These are phyloP conservation scores for Aspergillus ustus DNA, from an alignment of 2,329 filamentous ascomycete genomes.

Conservation along the genomic window DNA sequence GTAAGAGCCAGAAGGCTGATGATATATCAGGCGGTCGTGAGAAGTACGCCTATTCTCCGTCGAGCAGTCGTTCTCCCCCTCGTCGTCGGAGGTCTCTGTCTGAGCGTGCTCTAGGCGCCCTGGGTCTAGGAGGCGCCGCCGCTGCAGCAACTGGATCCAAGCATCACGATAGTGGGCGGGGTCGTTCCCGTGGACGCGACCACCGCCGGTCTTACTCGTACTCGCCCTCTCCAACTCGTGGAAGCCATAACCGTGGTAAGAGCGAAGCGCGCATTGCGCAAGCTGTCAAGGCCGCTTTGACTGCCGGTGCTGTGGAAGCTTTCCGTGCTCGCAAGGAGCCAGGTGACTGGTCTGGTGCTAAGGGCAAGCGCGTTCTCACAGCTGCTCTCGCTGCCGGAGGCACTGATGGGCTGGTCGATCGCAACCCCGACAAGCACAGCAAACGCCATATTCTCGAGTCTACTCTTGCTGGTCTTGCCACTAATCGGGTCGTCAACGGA, in stretches of 20 bases:
- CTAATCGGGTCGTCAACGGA: slow-evolving; percentile 84
- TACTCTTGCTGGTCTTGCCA: slow-evolving; percentile 84
- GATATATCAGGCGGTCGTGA: slow-evolving; percentile 33
- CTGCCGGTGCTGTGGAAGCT: slow-evolving; percentile 89
- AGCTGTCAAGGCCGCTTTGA: slow-evolving; percentile 85
- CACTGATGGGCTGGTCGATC: slow-evolving; percentile 75
- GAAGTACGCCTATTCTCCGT: slow-evolving; percentile 41
- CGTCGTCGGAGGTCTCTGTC: slow-evolving; percentile 52
- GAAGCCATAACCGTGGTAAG: slow-evolving; percentile 55
- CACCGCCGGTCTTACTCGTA: slow-evolving; percentile 53
- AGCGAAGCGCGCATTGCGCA: slow-evolving; percentile 72
- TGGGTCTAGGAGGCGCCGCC: slow-evolving; percentile 61
- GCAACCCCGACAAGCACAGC: slow-evolving; percentile 70
- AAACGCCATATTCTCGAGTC: slow-evolving; percentile 85
- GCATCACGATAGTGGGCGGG: slow-evolving; percentile 56
- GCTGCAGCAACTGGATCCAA: slow-evolving; percentile 32
- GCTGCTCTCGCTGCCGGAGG: slow-evolving; percentile 84
- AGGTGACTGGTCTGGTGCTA: slow-evolving; percentile 86
- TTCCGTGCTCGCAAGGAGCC: slow-evolving; percentile 89
- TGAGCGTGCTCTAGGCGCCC: slow-evolving; percentile 57
- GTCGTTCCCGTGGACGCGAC: slow-evolving; percentile 39
- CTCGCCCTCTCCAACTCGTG: slow-evolving; percentile 56
- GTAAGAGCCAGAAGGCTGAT: slow-evolving; percentile 11
- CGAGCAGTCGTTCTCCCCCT: slow-evolving; percentile 46
- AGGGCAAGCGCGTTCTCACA: slow-evolving; percentile 88